phyloP scores from a whole-genome alignment of 257 asterid genomes.

The Anisodus tanguticus region DNA sequence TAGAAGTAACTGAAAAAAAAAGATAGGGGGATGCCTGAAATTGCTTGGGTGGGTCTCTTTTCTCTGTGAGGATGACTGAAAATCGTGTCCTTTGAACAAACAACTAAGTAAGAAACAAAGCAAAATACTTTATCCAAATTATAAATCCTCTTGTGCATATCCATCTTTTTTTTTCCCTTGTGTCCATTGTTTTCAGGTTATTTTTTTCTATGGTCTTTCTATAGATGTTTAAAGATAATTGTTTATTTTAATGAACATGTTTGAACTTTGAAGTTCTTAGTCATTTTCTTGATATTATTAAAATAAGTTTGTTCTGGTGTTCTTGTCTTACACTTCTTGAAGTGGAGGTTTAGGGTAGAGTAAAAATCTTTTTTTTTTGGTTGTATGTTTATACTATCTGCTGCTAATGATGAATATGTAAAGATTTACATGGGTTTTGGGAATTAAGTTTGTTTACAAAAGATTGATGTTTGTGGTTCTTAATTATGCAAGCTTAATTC shows the following conservation, averaged over 20 bases:
- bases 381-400: not conserved
- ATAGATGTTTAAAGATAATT: not conserved
- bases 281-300: conserved; percentile 12
- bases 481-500: conserved; percentile 9
- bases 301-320: not conserved
- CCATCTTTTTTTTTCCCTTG: not conserved
- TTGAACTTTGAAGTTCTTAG: conserved; percentile 2
- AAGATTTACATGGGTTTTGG: not conserved
- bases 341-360: not conserved
- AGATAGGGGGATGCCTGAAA: too few species aligned
- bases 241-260: conserved; percentile 10
- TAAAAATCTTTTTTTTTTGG: not conserved
- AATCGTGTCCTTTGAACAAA: conserved; percentile 17
- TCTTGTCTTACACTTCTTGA: not conserved
- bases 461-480: not conserved
- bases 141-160: not conserved
- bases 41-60: not conserved
- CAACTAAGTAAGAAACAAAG: not conserved
- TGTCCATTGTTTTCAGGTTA: not conserved
- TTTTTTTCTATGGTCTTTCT: not conserved
- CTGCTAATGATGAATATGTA: not conserved
- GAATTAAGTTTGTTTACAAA: not conserved
- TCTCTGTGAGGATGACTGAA: conserved; percentile 13
- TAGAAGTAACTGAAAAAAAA: conserved; percentile 8
- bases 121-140: not conserved